These are phyloP conservation scores for Taphrina wiesneri DNA, from an alignment of 1,139 yeast genomes.

Conservation along the genomic window DNA sequence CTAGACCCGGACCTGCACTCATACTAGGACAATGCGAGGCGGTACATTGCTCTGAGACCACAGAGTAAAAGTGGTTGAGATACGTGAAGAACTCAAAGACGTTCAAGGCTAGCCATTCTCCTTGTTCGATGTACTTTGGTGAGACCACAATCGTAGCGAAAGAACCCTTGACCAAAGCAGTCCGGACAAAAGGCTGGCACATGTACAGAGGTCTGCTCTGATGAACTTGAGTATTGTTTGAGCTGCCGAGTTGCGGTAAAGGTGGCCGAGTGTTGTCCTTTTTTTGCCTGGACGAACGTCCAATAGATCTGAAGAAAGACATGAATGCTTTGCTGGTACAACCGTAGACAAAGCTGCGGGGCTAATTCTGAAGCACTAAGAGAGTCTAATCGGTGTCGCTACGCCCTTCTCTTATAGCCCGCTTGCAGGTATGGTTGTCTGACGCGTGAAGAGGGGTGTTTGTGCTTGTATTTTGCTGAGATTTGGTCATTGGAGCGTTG, in stretches of 20 bases:
- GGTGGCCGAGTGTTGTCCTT: conserved; percentile 30
- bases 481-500: not conserved
- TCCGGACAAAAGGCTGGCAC: conserved; percentile 90
- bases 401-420: not conserved
- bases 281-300: conserved; percentile 30
- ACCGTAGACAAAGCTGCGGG: not conserved
- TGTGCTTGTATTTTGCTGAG: conserved; percentile 1
- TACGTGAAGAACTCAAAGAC: conserved; percentile 86
- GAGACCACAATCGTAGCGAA: conserved; percentile 92
- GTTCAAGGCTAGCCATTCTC: conserved; percentile 95
- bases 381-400: not conserved
- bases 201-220: conserved; percentile 53
- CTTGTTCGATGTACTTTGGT: conserved; percentile 89
- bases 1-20: conserved; percentile 50
- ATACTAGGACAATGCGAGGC: conserved; percentile 24
- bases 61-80: conserved; percentile 35
- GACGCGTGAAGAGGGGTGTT: not conserved
- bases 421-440: not conserved
- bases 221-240: not conserved
- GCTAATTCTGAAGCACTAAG: not conserved
- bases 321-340: not conserved
- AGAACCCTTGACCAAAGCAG: conserved; percentile 95
- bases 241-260: conserved; percentile 19
- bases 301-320: conserved; percentile 30
- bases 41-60: conserved; percentile 23